Evolutionary conservation across 352 stramenopile genomes (phyloP).

Genomic region (Albugo candida): DNA sequence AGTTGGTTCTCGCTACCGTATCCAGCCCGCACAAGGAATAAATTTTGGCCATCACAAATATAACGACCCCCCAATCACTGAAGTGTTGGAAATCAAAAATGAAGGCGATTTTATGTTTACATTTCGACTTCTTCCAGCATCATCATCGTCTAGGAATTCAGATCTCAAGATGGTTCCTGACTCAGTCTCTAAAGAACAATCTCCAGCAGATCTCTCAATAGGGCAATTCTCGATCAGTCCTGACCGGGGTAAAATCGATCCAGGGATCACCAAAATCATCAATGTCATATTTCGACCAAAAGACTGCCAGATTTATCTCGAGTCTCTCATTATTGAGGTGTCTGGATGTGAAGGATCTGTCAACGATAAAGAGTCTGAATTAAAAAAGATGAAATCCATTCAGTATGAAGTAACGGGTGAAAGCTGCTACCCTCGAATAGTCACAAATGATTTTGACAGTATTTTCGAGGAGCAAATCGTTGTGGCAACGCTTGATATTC

Average conservation of each 20-base stretch:
- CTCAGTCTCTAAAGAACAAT: slow-evolving; percentile 3
- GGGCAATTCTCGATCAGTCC: slow-evolving; percentile 71
- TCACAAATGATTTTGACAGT: slow-evolving; percentile 60
- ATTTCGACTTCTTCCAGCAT: slow-evolving; percentile 30
- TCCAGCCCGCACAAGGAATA: slow-evolving; percentile 79
- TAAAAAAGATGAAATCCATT: slow-evolving; percentile 23
- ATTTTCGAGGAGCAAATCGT: slow-evolving; percentile 94
- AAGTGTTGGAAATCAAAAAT: slow-evolving; percentile 82
- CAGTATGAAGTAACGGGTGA: slow-evolving; percentile 82
- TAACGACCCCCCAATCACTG: slow-evolving; percentile 51
- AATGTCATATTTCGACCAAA: slow-evolving; percentile 71
- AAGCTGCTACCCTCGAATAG: slow-evolving; percentile 86
- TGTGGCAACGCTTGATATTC: slow-evolving; percentile 31
- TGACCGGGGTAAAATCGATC: slow-evolving; percentile 60
- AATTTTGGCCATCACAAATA: slow-evolving; percentile 87
- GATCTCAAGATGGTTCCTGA: slow-evolving; percentile 19
- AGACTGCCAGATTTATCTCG: slow-evolving; percentile 46
- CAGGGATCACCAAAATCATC: slow-evolving; percentile 45
- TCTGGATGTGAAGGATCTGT: slow-evolving; percentile 20
- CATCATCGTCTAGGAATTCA: neutral
- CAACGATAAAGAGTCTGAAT: neutral
- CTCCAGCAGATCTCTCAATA: slow-evolving; percentile 19
- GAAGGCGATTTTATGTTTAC: slow-evolving; percentile 87
- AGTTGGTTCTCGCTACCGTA: slow-evolving; percentile 71
- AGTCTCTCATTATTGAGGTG: slow-evolving; percentile 51